Conservation (phyloP, 805 yeast genomes). For the Cyberlindnera amylophila region DNA sequence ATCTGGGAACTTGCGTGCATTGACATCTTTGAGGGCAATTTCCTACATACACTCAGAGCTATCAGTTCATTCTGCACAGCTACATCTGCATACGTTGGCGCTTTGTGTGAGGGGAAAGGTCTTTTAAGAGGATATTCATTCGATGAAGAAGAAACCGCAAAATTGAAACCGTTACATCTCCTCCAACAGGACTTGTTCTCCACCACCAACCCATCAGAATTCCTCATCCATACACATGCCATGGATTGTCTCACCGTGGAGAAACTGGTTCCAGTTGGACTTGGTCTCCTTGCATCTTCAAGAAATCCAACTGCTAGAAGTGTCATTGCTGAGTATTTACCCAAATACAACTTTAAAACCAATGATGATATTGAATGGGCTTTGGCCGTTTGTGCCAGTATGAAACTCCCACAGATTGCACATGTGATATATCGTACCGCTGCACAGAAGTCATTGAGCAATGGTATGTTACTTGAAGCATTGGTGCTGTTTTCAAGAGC, state of each 20-base stretch:
- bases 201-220: slow-evolving; percentile 44
- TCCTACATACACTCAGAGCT: slow-evolving; percentile 52
- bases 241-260: slow-evolving; percentile 49
- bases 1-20: slow-evolving; percentile 55
- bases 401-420: slow-evolving; percentile 57
- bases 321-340: slow-evolving; percentile 54
- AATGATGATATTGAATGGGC: slow-evolving; percentile 83
- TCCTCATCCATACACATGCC: slow-evolving; percentile 52
- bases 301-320: slow-evolving; percentile 40
- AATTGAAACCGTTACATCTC: slow-evolving; percentile 3
- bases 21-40: slow-evolving; percentile 52
- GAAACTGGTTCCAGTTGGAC: slow-evolving; percentile 59
- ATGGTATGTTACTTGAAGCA: slow-evolving; percentile 47
- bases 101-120: slow-evolving; percentile 62
- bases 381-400: slow-evolving; percentile 64
- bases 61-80: slow-evolving; percentile 58
- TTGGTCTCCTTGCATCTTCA: slow-evolving; percentile 54
- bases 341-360: slow-evolving; percentile 55
- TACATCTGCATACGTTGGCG: slow-evolving; percentile 60
- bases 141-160: slow-evolving; percentile 22
- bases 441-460: slow-evolving; percentile 24
- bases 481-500: slow-evolving; percentile 61
- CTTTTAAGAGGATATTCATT: slow-evolving; percentile 39
- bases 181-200: slow-evolving; percentile 31
- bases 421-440: slow-evolving; percentile 42